phyloP scores from a whole-genome alignment of 2,329 filamentous ascomycete genomes.

The Stachybotrys chlorohalonatus region DNA sequence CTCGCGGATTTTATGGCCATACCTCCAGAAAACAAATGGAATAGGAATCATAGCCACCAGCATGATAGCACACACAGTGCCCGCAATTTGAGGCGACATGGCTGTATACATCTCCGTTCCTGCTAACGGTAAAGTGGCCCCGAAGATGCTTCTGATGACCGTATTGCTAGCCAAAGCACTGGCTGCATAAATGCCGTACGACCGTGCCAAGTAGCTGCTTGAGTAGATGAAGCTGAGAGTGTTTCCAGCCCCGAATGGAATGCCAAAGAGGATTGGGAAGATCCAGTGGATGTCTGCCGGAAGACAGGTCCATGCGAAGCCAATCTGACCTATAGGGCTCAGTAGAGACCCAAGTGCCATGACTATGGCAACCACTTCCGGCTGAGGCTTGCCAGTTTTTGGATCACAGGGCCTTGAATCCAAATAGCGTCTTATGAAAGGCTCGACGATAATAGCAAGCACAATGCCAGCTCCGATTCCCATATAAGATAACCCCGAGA shows the following conservation, averaged over 20 bases:
- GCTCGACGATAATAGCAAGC: slow-evolving; percentile 50
- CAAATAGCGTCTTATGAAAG: slow-evolving; percentile 64
- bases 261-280: slow-evolving; percentile 60
- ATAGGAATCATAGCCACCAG: slow-evolving; percentile 65
- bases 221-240: slow-evolving; percentile 69
- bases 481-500: slow-evolving; percentile 66
- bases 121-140: slow-evolving; percentile 63
- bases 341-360: slow-evolving; percentile 66
- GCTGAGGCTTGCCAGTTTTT: slow-evolving; percentile 57
- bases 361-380: slow-evolving; percentile 68
- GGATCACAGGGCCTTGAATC: slow-evolving; percentile 63
- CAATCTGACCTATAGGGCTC: slow-evolving; percentile 67
- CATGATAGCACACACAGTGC: slow-evolving; percentile 58
- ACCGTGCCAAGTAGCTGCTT: slow-evolving; percentile 63
- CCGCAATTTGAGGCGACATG: slow-evolving; percentile 64
- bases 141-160: slow-evolving; percentile 57
- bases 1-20: slow-evolving; percentile 36
- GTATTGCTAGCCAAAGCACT: slow-evolving; percentile 68
- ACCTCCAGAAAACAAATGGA: slow-evolving; percentile 62
- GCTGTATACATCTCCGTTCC: slow-evolving; percentile 57
- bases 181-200: slow-evolving; percentile 69
- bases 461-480: slow-evolving; percentile 50
- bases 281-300: slow-evolving; percentile 68
- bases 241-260: slow-evolving; percentile 67
- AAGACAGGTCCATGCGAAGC: slow-evolving; percentile 74